Base-by-base conservation (phyloP, 2,329 filamentous ascomycete genomes). In the Triangularia verruculosa region DNA sequence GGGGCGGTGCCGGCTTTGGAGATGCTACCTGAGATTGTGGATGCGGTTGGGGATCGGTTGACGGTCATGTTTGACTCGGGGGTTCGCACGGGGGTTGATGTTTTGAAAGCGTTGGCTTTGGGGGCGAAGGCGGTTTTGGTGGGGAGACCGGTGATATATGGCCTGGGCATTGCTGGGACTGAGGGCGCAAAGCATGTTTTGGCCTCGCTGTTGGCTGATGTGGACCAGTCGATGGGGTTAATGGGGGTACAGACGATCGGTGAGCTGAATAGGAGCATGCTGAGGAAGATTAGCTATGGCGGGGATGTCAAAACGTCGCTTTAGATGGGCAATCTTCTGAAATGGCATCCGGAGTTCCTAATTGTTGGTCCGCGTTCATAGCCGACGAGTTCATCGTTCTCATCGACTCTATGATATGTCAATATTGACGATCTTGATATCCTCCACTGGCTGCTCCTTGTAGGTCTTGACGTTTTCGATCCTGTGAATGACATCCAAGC, bases 351-450 rank as follows among this genome's bases (percentile, higher is more conserved):
- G n/a, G n/a, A n/a, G n/a, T 11, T 47, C n/a, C n/a, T 6, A 9
- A 8, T 9, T 12, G 5, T 9, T 6, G n/a, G n/a, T 47, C 20
- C 39, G 0, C 8, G 20, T 47, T 47, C 39, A 47, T 20, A 6
- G 39, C n/a, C 17, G 1, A 6, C 13, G 4, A 20, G 9, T 12
- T 20, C n/a, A 47, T 47, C 13, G 11, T 17, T 47, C 5, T 17
- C 39, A 20, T 9, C 51, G 25, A 27, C 11, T 25, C 39, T 61
- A 70, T 11, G 67, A 51, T 32, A 71, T 66, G 43, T 87, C 85
- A 70, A 99, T 96, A 74, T 91, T 97, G 63, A 99, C 86, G 70
- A 99, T 96, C 79, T 97, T 98, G 72, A 99, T 93, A 75, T 99
- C 95, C 72, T 97, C 93, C 76, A 96, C 91, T 0, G 95, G 95